A percentile compares a stretch with the other conserved stretches of the same genome.
Conservation (phyloP, 1,139 yeast genomes). For the Torulaspora pretoriensis region DNA sequence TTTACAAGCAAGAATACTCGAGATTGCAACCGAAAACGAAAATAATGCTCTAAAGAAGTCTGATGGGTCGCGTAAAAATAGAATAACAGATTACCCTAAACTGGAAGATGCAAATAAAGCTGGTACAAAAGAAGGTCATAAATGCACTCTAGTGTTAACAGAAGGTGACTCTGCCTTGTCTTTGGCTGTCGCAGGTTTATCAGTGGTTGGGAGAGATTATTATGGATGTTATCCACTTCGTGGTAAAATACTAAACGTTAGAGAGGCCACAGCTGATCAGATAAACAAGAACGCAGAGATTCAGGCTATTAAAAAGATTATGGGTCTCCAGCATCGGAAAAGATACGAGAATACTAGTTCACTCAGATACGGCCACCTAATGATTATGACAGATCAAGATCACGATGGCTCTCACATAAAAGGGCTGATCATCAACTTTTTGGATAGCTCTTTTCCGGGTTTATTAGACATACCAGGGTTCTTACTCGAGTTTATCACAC, state of each 20-base stretch:
- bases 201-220: slow-evolving; percentile 92
- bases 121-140: slow-evolving; percentile 87
- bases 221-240: slow-evolving; percentile 95
- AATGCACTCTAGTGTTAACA: slow-evolving; percentile 88
- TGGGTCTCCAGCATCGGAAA: slow-evolving; percentile 93
- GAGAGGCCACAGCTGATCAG: slow-evolving; percentile 95
- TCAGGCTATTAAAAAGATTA: slow-evolving; percentile 89
- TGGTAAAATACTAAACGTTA: slow-evolving; percentile 90
- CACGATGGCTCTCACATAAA: slow-evolving; percentile 99
- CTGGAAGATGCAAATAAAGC: slow-evolving; percentile 96
- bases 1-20: slow-evolving; percentile 74
- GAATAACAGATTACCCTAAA: slow-evolving; percentile 87
- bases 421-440: slow-evolving; percentile 88
- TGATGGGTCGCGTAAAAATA: slow-evolving; percentile 81
- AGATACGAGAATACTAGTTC: slow-evolving; percentile 68
- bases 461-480: slow-evolving; percentile 87
- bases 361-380: slow-evolving; percentile 89
- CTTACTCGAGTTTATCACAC: slow-evolving; percentile 89
- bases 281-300: slow-evolving; percentile 90
- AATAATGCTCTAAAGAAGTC: slow-evolving; percentile 82
- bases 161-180: slow-evolving; percentile 98
- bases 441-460: slow-evolving; percentile 94
- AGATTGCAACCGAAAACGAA: slow-evolving; percentile 81
- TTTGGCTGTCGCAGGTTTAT: slow-evolving; percentile 87
- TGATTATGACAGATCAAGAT: slow-evolving; percentile 99